Evolutionary conservation across 2,329 filamentous ascomycete species (phyloP).

Genomic region (Nemania bipapillata): DNA sequence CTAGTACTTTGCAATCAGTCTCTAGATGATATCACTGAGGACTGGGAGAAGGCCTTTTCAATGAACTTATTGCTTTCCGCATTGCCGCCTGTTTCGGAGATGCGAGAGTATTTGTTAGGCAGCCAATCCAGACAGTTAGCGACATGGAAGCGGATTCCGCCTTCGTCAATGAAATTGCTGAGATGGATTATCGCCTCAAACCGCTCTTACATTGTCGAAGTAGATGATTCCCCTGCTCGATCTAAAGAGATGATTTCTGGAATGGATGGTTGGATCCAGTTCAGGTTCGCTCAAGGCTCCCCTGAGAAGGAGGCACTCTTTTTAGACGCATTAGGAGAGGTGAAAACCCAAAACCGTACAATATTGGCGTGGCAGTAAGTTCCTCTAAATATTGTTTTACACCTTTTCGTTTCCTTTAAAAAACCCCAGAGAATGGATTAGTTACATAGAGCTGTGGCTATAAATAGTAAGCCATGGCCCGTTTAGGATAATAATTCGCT

Average conservation of each 20-base stretch:
- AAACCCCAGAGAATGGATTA: background rate
- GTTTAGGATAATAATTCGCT: slow-evolving; percentile 1
- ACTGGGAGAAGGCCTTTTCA: slow-evolving; percentile 61
- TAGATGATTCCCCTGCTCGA: slow-evolving; percentile 60
- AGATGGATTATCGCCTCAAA: slow-evolving; percentile 93
- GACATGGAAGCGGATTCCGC: slow-evolving; percentile 66
- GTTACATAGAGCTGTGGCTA: background rate
- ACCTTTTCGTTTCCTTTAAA: background rate
- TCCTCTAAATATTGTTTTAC: background rate
- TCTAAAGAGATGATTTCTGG: slow-evolving; percentile 67
- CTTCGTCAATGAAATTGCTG: slow-evolving; percentile 73
- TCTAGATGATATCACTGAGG: slow-evolving; percentile 63
- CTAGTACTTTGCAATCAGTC: slow-evolving; percentile 63
- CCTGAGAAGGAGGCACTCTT: slow-evolving; percentile 88
- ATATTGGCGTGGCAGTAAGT: slow-evolving; percentile 81
- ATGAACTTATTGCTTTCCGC: slow-evolving; percentile 65
- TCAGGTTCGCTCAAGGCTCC: slow-evolving; percentile 86
- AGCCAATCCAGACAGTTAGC: slow-evolving; percentile 56
- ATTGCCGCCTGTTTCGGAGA: slow-evolving; percentile 69
- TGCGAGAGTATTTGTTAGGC: slow-evolving; percentile 62
- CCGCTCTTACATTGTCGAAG: slow-evolving; percentile 83
- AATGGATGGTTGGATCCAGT: slow-evolving; percentile 78
- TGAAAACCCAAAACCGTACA: slow-evolving; percentile 60
- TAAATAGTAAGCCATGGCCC: background rate
- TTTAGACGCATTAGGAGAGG: slow-evolving; percentile 66